Conservation (phyloP, 805 yeast genomes). For the Vanderwaltozyma yarrowii region DNA sequence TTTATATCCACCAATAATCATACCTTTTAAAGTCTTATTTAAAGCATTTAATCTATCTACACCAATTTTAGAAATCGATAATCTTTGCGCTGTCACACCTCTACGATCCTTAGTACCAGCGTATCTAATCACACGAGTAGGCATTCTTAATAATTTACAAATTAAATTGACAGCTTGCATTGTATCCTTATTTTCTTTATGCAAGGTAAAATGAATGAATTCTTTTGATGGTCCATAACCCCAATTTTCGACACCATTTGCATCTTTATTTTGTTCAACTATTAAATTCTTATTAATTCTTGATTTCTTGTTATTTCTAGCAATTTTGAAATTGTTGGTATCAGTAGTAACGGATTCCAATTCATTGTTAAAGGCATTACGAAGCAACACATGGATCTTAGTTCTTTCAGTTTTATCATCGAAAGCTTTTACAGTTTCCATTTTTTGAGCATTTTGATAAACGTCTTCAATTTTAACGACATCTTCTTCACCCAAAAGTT, state of each 20-base stretch:
- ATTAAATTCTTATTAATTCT: slow-evolving; percentile 32
- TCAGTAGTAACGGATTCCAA: slow-evolving; percentile 73
- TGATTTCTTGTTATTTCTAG: slow-evolving; percentile 38
- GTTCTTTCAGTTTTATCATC: slow-evolving; percentile 69
- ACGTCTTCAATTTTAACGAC: slow-evolving; percentile 46
- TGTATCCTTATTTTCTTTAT: slow-evolving; percentile 93
- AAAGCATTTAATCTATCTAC: slow-evolving; percentile 67
- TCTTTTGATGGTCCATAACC: slow-evolving; percentile 65
- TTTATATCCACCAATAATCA: slow-evolving; percentile 66
- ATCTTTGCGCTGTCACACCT: slow-evolving; percentile 85
- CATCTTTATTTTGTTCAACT: slow-evolving; percentile 29
- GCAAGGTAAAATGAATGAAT: slow-evolving; percentile 66
- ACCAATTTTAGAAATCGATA: slow-evolving; percentile 57
- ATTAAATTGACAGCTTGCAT: slow-evolving; percentile 84
- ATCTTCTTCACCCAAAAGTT: slow-evolving; percentile 50
- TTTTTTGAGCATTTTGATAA: slow-evolving; percentile 42
- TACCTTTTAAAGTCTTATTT: slow-evolving; percentile 67
- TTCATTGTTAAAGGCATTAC: slow-evolving; percentile 62
- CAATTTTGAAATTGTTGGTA: slow-evolving; percentile 53
- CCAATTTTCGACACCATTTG: slow-evolving; percentile 49
- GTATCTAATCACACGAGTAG: slow-evolving; percentile 59
- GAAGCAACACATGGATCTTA: slow-evolving; percentile 61
- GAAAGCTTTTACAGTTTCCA: slow-evolving; percentile 48
- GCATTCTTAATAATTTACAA: slow-evolving; percentile 62
- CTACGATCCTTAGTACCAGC: slow-evolving; percentile 98